These are phyloP conservation scores for Anethum foeniculum DNA, from an alignment of 140 eudicot species.

Conservation along the genomic window DNA sequence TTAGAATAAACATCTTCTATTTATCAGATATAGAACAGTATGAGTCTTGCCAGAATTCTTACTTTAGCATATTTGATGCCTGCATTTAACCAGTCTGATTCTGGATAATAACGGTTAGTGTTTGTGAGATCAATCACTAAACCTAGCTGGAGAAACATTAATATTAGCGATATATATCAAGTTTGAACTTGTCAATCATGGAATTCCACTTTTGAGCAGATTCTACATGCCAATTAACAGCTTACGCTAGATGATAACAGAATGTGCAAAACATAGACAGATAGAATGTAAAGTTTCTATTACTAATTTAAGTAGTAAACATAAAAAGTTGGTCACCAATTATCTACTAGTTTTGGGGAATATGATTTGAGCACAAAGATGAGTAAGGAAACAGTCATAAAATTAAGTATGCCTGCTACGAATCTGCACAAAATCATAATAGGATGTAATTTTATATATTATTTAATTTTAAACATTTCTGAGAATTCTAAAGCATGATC, in stretches of 20 bases:
- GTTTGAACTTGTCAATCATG: neutral
- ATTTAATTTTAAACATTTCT: neutral
- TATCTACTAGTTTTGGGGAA: neutral
- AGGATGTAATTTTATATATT: neutral
- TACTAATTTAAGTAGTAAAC: neutral
- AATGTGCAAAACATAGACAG: neutral
- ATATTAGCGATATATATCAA: neutral
- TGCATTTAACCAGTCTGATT: slow-evolving; percentile 45
- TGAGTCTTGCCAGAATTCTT: neutral
- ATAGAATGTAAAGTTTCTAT: neutral
- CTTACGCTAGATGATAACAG: neutral
- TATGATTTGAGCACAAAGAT: neutral
- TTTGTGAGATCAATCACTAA: slow-evolving; percentile 44
- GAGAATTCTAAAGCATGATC: neutral
- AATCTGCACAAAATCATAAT: neutral
- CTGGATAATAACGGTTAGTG: slow-evolving; percentile 47
- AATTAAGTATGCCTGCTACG: neutral
- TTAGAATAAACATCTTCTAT: neutral
- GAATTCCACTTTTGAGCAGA: neutral
- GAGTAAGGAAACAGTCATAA: neutral
- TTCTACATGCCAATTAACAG: neutral
- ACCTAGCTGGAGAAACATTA: slow-evolving; percentile 35
- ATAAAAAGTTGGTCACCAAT: neutral
- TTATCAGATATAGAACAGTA: neutral
- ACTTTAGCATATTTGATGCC: slow-evolving; percentile 44